Evolutionary conservation across 2,329 filamentous ascomycete genomes (phyloP), one percentile per base, ranked within the genome.

Genomic region (Botrytis aclada): DNA sequence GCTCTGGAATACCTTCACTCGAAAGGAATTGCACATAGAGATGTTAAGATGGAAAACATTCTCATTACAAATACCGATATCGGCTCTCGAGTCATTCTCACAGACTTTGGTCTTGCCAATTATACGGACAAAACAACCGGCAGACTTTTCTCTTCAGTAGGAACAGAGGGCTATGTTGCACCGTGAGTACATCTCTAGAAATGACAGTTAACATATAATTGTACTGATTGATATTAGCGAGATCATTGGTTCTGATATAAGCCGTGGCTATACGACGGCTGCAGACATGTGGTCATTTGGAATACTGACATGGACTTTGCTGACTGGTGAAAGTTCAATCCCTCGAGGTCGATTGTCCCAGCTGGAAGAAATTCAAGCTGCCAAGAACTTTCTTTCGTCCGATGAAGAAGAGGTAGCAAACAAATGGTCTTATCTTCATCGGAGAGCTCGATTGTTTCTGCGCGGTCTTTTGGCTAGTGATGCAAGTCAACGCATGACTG

Each of bases 401-500:
- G 63, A 74, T 58, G 70, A 74, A 29, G 41, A 65, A n/a, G 58
- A 58, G 25, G 56, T 58, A 47, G 72, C 61, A 67, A 54, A 72
- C 25, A 47, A 73, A 34, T 78, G 77, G 77, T 45, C 62, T 18
- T 54, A 70, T 12, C 43, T 79, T 29, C 71, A 74, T 5, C 43
- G 32, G 39, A 73, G 77, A 74, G 78, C 74, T 71, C 73, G 73
- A 47, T 70, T 70, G 18, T 80, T 81, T 70, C 78, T 85, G 69
- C 78, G 78, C 20, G 72, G 71, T 39, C 83, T 84, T 69, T 76
- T 85, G 4, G 73, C 75, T 25, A 74, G 79, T 37, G 77, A 82
- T 56, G 79, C 81, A 47, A 61, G 72, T 9, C 45, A 74, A 18
- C 79, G 84, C 67, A 80, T 83, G 64, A 82, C 81, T 34, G 81